Percentiles rank a stretch among this genome's conserved stretches.
Evolutionary conservation across 2,329 filamentous ascomycete species (phyloP).

Genomic region (Ascochyta koolunga): DNA sequence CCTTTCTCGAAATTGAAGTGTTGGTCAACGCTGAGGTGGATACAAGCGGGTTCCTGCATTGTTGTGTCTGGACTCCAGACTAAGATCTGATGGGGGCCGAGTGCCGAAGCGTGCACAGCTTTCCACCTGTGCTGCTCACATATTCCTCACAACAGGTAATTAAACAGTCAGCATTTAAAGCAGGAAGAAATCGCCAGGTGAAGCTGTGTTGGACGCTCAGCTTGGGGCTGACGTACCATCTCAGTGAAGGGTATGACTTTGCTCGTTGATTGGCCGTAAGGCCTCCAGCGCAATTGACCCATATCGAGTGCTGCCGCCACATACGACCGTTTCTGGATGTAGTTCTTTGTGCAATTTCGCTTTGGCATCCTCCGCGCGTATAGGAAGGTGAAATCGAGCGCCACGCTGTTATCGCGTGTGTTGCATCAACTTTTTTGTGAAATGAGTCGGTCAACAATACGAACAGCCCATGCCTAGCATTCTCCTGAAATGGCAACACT

Average conservation of each 20-base stretch:
- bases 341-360: conserved; percentile 2
- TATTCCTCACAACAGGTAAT: background rate
- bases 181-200: background rate
- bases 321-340: background rate
- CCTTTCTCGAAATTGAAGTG: too few relatives aligned
- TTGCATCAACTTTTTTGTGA: conserved; percentile 6
- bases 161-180: background rate
- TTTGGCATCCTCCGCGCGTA: background rate
- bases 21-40: conserved; percentile 11
- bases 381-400: background rate
- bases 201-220: conserved; percentile 1
- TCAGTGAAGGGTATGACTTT: background rate
- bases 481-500: background rate
- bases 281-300: background rate
- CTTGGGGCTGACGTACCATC: background rate
- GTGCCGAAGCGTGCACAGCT: conserved; percentile 4
- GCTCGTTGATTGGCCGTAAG: conserved; percentile 1
- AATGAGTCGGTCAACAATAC: conserved; percentile 2
- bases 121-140: background rate
- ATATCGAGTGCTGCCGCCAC: background rate
- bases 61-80: conserved; percentile 15
- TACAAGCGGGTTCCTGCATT: conserved; percentile 14
- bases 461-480: background rate
- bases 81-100: conserved; percentile 10
- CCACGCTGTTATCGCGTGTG: conserved; percentile 8